Percentiles rank a stretch among this genome's conserved stretches.
Evolutionary conservation across 345 rosid species (phyloP).

Genomic region (Lenwebbia sp.): DNA sequence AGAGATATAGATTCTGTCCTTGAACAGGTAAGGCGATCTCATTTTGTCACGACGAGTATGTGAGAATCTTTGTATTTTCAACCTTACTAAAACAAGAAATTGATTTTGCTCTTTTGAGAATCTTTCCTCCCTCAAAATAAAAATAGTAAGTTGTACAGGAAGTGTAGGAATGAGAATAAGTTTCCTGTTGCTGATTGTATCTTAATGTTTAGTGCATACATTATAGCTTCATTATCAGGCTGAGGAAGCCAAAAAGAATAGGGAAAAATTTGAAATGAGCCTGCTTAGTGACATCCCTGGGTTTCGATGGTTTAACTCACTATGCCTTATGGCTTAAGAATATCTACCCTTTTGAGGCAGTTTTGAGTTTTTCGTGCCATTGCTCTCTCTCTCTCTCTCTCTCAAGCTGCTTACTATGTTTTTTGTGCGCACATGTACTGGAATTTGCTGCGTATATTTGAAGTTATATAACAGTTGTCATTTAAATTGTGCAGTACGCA

Average conservation of each 20-base stretch:
- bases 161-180: neutral
- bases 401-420: neutral
- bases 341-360: neutral
- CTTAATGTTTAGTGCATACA: neutral
- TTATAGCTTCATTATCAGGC: neutral
- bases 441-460: neutral
- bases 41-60: neutral
- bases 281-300: neutral
- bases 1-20: slow-evolving; percentile 94
- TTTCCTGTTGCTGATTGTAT: neutral
- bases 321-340: neutral
- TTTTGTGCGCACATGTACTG: neutral
- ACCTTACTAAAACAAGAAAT: neutral
- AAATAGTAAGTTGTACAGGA: neutral
- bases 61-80: neutral
- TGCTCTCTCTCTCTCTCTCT: neutral
- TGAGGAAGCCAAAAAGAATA: neutral
- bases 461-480: neutral
- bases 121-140: neutral
- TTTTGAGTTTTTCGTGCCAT: neutral
- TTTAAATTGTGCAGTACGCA: slow-evolving; percentile 61
- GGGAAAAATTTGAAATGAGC: neutral
- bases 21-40: slow-evolving; percentile 59
- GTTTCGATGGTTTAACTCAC: neutral
- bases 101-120: neutral